Evolutionary conservation across 805 yeast species (phyloP).

Genomic region (Kazachstania psychrophila): DNA sequence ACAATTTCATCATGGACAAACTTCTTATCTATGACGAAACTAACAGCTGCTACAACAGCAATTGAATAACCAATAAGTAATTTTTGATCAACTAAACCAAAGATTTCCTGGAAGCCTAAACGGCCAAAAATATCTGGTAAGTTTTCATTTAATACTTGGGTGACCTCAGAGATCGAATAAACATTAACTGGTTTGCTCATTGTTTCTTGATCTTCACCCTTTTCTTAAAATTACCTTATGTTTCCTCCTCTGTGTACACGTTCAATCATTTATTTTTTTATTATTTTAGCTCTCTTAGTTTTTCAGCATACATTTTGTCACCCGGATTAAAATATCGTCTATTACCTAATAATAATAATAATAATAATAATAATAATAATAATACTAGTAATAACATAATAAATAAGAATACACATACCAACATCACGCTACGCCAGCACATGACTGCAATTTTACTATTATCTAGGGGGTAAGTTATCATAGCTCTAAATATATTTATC

Average conservation of each 20-base stretch:
- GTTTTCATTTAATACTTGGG: conserved; percentile 25
- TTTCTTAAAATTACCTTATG: no score
- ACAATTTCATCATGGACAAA: conserved; percentile 35
- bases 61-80: conserved; percentile 43
- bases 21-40: conserved; percentile 45
- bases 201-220: neutral
- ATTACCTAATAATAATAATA: no score
- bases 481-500: no score
- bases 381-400: no score
- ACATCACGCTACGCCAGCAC: no score
- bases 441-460: no score
- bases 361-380: no score
- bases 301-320: no score
- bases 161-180: conserved; percentile 25
- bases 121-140: conserved; percentile 20
- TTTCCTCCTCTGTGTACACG: neutral
- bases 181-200: conserved; percentile 29
- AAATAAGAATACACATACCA: no score
- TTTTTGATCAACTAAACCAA: conserved; percentile 34
- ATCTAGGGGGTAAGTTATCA: no score
- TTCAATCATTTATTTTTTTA: neutral
- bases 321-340: no score
- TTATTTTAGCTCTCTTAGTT: no score
- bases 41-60: conserved; percentile 40
- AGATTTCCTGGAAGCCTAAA: conserved; percentile 18